A percentile compares a stretch with the other conserved stretches of the same genome.
phyloP scores from a whole-genome alignment of 1,139 yeast genomes.

The Hemisphaericaspora xylofermentans region DNA sequence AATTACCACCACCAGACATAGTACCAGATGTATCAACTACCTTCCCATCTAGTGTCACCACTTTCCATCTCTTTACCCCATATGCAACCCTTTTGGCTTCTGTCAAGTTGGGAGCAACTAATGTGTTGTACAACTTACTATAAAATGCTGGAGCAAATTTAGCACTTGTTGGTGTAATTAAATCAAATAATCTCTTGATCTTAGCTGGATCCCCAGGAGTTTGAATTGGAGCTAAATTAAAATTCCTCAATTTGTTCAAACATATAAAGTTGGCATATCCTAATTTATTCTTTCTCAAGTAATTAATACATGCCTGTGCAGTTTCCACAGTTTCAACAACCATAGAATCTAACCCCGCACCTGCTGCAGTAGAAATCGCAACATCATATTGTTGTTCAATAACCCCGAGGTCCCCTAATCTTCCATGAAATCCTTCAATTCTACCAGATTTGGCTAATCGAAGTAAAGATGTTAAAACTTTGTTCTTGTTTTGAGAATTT shows the following conservation, averaged over 20 bases:
- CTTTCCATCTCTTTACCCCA: conserved; percentile 77
- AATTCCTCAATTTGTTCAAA: conserved; percentile 68
- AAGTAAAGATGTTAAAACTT: conserved; percentile 68
- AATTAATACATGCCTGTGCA: conserved; percentile 89
- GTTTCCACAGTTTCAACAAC: conserved; percentile 94
- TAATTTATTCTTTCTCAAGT: conserved; percentile 75
- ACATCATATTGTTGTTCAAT: conserved; percentile 87
- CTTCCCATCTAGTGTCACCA: conserved; percentile 90
- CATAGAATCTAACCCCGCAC: conserved; percentile 86
- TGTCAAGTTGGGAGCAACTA: conserved; percentile 75
- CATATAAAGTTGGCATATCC: conserved; percentile 91
- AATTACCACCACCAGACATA: conserved; percentile 93
- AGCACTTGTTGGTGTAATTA: conserved; percentile 64
- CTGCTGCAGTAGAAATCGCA: conserved; percentile 93
- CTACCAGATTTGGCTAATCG: conserved; percentile 80
- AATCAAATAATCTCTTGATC: conserved; percentile 81
- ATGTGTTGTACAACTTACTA: conserved; percentile 80
- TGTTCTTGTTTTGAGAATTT: conserved; percentile 64
- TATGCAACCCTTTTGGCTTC: conserved; percentile 90
- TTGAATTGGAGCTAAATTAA: conserved; percentile 56
- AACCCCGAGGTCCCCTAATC: conserved; percentile 86
- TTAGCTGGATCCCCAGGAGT: conserved; percentile 69
- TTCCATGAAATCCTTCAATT: conserved; percentile 81
- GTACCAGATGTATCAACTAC: conserved; percentile 95
- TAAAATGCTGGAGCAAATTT: conserved; percentile 87